phyloP scores from a whole-genome alignment of 1,284 basidiomycete species.

The Ceratobasidium sp. region DNA sequence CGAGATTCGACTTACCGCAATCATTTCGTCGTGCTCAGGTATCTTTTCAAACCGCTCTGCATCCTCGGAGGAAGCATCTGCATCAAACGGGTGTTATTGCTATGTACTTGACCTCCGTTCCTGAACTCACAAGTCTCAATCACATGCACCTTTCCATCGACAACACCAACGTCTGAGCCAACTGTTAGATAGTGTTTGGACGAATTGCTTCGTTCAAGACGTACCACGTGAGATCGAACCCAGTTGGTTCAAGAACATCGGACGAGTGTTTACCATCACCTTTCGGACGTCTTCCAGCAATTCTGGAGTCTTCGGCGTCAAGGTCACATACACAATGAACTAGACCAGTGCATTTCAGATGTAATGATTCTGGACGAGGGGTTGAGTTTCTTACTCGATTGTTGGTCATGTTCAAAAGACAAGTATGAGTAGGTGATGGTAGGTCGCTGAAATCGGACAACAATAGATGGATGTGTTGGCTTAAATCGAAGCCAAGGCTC shows the following conservation, averaged over 20 bases:
- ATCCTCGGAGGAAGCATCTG: constrained; percentile 24
- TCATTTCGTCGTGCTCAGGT: constrained; percentile 38
- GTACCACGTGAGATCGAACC: constrained; percentile 34
- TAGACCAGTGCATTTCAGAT: neutral
- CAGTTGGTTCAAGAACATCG: constrained; percentile 13
- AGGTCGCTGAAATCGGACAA: too few species aligned
- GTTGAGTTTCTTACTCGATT: constrained; percentile 17
- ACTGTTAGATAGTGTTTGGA: neutral
- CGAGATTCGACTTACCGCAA: constrained; percentile 14
- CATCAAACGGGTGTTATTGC: neutral
- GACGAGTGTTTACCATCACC: constrained; percentile 20
- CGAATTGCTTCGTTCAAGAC: neutral
- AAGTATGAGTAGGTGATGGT: neutral
- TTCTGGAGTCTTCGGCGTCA: constrained; percentile 28
- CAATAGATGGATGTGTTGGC: too few species aligned
- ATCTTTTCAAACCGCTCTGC: constrained; percentile 35
- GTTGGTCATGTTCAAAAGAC: constrained; percentile 18
- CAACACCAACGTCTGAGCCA: constrained; percentile 25
- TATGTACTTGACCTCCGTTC: neutral
- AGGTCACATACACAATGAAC: constrained; percentile 36
- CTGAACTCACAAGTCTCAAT: constrained; percentile 39
- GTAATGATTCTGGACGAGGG: too few species aligned
- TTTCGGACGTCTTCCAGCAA: constrained; percentile 24
- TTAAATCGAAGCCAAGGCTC: neutral
- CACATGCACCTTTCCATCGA: constrained; percentile 36